Evolutionary conservation across 805 yeast genomes (phyloP).

Genomic region (Yamadazyma sp.): DNA sequence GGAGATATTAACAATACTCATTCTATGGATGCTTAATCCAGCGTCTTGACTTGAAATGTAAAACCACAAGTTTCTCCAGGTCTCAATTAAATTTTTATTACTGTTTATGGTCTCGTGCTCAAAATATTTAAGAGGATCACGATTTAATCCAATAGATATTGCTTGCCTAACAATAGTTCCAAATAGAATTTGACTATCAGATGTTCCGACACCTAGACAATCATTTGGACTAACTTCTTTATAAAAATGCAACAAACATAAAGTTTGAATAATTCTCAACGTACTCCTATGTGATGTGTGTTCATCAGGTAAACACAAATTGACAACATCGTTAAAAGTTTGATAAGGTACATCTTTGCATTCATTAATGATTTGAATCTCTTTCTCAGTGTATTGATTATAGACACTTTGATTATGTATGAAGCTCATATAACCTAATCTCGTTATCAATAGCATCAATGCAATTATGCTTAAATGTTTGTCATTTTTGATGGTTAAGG

Average conservation of each 20-base stretch:
- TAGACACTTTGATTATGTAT: constrained; percentile 31
- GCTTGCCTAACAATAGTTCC: constrained; percentile 39
- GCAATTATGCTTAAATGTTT: constrained; percentile 30
- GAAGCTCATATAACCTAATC: constrained; percentile 38
- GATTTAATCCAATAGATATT: constrained; percentile 36
- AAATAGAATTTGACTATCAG: constrained; percentile 36
- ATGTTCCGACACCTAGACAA: constrained; percentile 38
- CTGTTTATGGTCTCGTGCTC: constrained; percentile 30
- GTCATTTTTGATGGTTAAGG: constrained; percentile 25
- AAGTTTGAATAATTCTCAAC: constrained; percentile 33
- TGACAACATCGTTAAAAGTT: constrained; percentile 26
- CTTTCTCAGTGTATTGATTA: constrained; percentile 25
- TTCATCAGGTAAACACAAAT: constrained; percentile 34
- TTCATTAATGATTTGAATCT: constrained; percentile 26
- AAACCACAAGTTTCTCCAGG: constrained; percentile 39
- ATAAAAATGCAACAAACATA: constrained; percentile 31
- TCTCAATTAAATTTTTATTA: constrained; percentile 20
- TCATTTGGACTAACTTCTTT: constrained; percentile 40
- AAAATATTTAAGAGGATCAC: constrained; percentile 34
- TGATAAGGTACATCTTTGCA: constrained; percentile 26
- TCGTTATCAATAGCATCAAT: constrained; percentile 24
- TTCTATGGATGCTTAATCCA: constrained; percentile 27
- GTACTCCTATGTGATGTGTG: constrained; percentile 28
- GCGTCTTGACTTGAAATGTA: constrained; percentile 31
- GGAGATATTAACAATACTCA: constrained; percentile 26